Conservation (phyloP, 768 basidiomycete genomes). For the Dacryopinax primogenitus region DNA sequence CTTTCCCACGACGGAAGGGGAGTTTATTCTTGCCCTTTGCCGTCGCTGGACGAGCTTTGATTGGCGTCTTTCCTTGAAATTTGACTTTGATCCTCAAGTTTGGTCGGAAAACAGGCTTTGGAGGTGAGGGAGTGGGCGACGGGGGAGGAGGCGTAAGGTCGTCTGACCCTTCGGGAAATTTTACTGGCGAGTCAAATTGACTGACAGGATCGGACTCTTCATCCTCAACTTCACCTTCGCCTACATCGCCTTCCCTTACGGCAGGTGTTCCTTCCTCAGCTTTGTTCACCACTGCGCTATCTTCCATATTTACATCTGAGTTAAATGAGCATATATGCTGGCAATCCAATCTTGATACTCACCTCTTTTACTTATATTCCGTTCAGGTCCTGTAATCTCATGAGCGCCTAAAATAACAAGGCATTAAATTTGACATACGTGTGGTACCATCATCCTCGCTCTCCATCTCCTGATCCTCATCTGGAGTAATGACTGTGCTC, state of each 20-base stretch:
- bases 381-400: not conserved
- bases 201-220: not conserved
- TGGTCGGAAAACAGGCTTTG: not conserved
- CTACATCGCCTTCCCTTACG: not conserved
- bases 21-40: not conserved
- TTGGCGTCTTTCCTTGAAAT: not conserved
- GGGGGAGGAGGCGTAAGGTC: not conserved
- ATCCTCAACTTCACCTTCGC: not conserved
- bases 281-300: not conserved
- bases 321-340: slow-evolving; percentile 4
- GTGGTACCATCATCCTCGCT: not conserved
- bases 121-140: not conserved
- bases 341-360: not conserved
- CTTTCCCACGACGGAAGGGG: not conserved
- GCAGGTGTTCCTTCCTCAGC: not conserved
- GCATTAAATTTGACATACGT: not conserved
- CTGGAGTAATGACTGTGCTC: not conserved
- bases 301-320: not conserved
- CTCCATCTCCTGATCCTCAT: slow-evolving; percentile 1
- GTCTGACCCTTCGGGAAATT: not conserved
- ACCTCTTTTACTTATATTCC: not conserved
- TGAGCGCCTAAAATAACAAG: not conserved
- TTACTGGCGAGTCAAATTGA: not conserved
- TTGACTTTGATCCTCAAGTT: slow-evolving; percentile 5
- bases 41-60: not conserved